phyloP scores from a whole-genome alignment of 169 alveolate species.

The Plasmodium gonderi region DNA sequence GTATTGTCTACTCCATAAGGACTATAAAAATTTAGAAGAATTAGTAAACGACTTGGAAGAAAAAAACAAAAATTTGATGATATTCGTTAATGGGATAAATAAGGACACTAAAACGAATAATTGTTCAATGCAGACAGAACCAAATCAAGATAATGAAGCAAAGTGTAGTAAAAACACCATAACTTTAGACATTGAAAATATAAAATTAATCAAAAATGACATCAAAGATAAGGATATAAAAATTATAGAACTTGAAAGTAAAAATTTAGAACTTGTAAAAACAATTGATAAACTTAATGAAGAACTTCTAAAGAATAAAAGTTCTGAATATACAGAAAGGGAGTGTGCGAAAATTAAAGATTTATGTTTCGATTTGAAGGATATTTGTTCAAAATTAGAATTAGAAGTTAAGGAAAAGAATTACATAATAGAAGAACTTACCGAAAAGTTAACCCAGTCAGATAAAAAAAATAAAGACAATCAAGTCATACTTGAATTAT shows the following conservation, averaged over 20 bases:
- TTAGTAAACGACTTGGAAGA: conserved; percentile 42
- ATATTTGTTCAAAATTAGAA: conserved; percentile 69
- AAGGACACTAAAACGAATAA: neutral
- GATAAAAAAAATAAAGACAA: conserved; percentile 74
- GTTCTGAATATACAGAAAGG: conserved; percentile 13
- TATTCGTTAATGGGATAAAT: conserved; percentile 38
- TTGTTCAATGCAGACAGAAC: neutral
- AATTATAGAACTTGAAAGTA: conserved; percentile 70
- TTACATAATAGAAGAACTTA: conserved; percentile 63
- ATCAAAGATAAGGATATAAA: conserved; percentile 67
- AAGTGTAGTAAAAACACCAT: conserved; percentile 23
- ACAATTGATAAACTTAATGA: conserved; percentile 55
- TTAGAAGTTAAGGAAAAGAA: conserved; percentile 66
- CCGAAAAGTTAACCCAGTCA: conserved; percentile 32
- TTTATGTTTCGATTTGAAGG: conserved; percentile 74
- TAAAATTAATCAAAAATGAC: conserved; percentile 63
- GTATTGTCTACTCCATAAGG: conserved; percentile 49
- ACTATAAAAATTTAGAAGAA: conserved; percentile 71
- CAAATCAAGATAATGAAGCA: neutral
- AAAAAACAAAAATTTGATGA: conserved; percentile 43
- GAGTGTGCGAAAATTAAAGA: conserved; percentile 60
- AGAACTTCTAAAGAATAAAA: conserved; percentile 21
- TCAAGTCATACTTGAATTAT: conserved; percentile 74
- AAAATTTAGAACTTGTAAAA: conserved; percentile 57
- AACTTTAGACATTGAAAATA: conserved; percentile 24